A percentile compares a stretch with the other conserved stretches of the same genome.
phyloP scores from a whole-genome alignment of 2,329 filamentous ascomycete species.

The Colletotrichum eremochloae region DNA sequence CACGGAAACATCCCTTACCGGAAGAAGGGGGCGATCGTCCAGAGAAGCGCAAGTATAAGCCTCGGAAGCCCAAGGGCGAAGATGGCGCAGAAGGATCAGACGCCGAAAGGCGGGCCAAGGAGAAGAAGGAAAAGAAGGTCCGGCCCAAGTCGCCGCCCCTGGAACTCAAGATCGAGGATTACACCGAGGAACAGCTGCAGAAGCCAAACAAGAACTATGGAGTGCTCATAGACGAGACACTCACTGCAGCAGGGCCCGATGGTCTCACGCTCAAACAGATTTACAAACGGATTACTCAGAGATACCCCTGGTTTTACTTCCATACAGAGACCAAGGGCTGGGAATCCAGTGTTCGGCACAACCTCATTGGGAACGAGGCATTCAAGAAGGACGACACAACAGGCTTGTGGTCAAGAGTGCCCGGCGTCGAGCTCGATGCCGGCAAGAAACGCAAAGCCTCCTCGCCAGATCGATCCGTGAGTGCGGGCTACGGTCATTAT shows the following conservation, averaged over 20 bases:
- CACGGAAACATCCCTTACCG: slow-evolving; percentile 72
- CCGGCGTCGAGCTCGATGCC: slow-evolving; percentile 70
- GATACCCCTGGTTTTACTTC: slow-evolving; percentile 72
- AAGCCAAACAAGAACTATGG: slow-evolving; percentile 75
- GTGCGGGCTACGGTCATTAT: slow-evolving; percentile 51
- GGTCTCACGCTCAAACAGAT: slow-evolving; percentile 70
- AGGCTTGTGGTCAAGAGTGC: slow-evolving; percentile 69
- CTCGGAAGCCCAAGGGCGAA: slow-evolving; percentile 67
- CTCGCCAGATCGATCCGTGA: slow-evolving; percentile 63
- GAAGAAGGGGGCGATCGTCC: slow-evolving; percentile 67
- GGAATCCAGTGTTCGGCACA: slow-evolving; percentile 75
- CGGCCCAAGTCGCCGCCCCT: slow-evolving; percentile 72
- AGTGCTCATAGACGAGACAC: slow-evolving; percentile 71
- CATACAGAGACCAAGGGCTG: slow-evolving; percentile 73
- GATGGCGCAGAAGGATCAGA: slow-evolving; percentile 69
- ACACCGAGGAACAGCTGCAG: slow-evolving; percentile 69
- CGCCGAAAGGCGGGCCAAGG: slow-evolving; percentile 66
- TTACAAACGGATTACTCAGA: slow-evolving; percentile 71
- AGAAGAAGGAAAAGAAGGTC: slow-evolving; percentile 72
- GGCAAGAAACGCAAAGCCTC: slow-evolving; percentile 71
- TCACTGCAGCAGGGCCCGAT: slow-evolving; percentile 65
- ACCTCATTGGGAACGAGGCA: slow-evolving; percentile 72
- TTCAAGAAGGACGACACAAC: slow-evolving; percentile 71
- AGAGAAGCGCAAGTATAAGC: slow-evolving; percentile 77
- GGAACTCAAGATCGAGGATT: slow-evolving; percentile 67